Evolutionary conservation across 768 basidiomycete genomes (phyloP), one percentile per base, ranked within the genome.

Genomic region (Lactarius hatsudake): DNA sequence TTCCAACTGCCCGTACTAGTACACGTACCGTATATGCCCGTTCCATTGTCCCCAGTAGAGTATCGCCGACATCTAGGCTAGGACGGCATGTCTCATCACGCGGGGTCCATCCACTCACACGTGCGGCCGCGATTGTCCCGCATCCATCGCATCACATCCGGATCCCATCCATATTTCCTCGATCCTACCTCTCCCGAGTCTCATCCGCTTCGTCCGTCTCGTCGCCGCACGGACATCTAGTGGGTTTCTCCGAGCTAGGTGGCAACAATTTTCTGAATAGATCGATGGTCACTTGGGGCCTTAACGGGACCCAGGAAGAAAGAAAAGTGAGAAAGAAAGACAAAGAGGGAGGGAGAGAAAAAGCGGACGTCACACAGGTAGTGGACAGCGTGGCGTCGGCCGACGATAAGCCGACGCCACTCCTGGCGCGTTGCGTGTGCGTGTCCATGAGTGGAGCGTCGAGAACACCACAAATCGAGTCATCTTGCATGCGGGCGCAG

Each of bases 221-320:
- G 20, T 56, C 54, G 42, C 51, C 53, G n/a, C 42, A 42, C 59
- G 64, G 64, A 65, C 51, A 61, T 55, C 2, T 40, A 60, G 43
- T 54, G 54, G 54, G 65, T 61, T 48, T 61, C 51, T 55, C 64
- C 60, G 54, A 38, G 3, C 23, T 28, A 43, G n/a, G 42, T 0
- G 13, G 40, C 6, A 13, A 12, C 23, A 26, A 23, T 32, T 20
- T 43, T 56, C 32, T 57, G 17, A 42, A 26, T 45, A 15, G 42
- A 61, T 61, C 53, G 30, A 55, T 28, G 18, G 18, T 30, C 18
- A 61, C 34, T 3, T 26, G 12, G 28, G 62, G 30, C 51, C 51
- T 26, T 53, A 53, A 53, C 26, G 26, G 26, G 51, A 26, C 13
- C 23, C 51, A 53, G 55, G 30, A 48, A 5, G 59, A 23, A 42